These are phyloP conservation scores for Xylariaceae sp. DNA, from an alignment of 2,329 filamentous ascomycete genomes.

Conservation along the genomic window DNA sequence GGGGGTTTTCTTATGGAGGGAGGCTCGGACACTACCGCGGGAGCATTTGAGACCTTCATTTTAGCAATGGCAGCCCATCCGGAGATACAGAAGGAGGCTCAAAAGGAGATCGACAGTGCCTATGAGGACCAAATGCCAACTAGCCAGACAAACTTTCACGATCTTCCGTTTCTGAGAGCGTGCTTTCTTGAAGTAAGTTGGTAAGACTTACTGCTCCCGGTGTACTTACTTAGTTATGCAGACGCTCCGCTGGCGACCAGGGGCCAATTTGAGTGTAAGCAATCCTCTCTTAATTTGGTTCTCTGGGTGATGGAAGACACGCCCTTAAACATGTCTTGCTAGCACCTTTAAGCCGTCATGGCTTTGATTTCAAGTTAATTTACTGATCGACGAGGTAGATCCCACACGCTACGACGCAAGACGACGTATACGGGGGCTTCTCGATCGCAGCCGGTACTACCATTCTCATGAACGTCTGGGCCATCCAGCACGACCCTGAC, in stretches of 20 bases:
- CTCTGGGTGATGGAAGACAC: too few species aligned
- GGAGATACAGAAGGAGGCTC: constrained; percentile 45
- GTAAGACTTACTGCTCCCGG: constrained; percentile 38
- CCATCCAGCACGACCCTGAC: constrained; percentile 22
- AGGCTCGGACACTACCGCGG: constrained; percentile 48
- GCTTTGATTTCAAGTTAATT: too few species aligned
- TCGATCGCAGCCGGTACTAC: constrained; percentile 49
- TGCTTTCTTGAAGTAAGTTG: constrained; percentile 45
- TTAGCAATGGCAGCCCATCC: constrained; percentile 50
- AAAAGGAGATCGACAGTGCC: constrained; percentile 45
- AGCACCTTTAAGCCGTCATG: too few species aligned
- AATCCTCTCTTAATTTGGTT: not conserved
- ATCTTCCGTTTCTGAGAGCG: constrained; percentile 47
- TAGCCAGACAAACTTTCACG: constrained; percentile 40
- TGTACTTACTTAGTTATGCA: constrained; percentile 33
- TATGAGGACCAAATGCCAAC: constrained; percentile 45
- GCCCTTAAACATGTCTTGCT: too few species aligned
- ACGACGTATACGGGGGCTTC: constrained; percentile 48
- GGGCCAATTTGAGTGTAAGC: not conserved
- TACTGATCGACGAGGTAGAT: too few species aligned
- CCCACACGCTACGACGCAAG: constrained; percentile 46
- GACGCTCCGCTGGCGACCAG: constrained; percentile 27
- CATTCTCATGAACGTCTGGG: constrained; percentile 49
- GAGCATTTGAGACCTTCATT: constrained; percentile 46
- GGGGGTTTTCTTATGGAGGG: constrained; percentile 43